These are phyloP conservation scores for Suhomyces atakaporum DNA, from an alignment of 1,139 yeast genomes.

Conservation along the genomic window DNA sequence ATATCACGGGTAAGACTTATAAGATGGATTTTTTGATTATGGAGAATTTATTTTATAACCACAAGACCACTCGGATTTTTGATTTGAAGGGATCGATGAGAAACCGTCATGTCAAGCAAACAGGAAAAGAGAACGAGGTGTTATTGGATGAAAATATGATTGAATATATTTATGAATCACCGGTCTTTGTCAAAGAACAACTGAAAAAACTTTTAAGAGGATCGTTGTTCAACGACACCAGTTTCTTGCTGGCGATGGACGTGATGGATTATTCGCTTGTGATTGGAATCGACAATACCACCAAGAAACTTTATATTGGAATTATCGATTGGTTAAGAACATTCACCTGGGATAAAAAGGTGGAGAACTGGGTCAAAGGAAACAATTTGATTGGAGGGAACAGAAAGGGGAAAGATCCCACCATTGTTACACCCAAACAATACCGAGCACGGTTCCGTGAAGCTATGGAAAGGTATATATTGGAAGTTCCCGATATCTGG, in stretches of 20 bases:
- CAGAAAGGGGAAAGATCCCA: conserved; percentile 89
- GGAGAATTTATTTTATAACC: conserved; percentile 91
- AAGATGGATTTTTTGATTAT: conserved; percentile 91
- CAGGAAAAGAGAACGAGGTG: conserved; percentile 94
- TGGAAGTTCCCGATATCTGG: conserved; percentile 93
- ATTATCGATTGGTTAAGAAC: conserved; percentile 95
- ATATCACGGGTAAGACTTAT: conserved; percentile 70
- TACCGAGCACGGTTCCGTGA: conserved; percentile 92
- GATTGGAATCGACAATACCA: conserved; percentile 79
- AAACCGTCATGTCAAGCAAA: conserved; percentile 93
- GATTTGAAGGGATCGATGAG: conserved; percentile 98
- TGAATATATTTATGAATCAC: conserved; percentile 94
- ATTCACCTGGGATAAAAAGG: conserved; percentile 97
- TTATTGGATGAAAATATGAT: conserved; percentile 96
- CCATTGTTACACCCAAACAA: conserved; percentile 95
- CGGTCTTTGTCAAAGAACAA: conserved; percentile 90
- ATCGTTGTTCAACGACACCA: conserved; percentile 91
- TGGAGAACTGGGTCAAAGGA: conserved; percentile 98
- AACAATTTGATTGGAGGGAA: conserved; percentile 74
- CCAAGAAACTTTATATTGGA: conserved; percentile 77
- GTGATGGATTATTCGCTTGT: conserved; percentile 98
- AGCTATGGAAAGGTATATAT: conserved; percentile 94
- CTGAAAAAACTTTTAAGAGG: conserved; percentile 84
- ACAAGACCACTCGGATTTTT: conserved; percentile 81
- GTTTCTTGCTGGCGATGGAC: conserved; percentile 93